Percentiles rank a stretch among this genome's conserved stretches.
Evolutionary conservation across 768 basidiomycete species (phyloP).

Genomic region (Lactarius trivialis): DNA sequence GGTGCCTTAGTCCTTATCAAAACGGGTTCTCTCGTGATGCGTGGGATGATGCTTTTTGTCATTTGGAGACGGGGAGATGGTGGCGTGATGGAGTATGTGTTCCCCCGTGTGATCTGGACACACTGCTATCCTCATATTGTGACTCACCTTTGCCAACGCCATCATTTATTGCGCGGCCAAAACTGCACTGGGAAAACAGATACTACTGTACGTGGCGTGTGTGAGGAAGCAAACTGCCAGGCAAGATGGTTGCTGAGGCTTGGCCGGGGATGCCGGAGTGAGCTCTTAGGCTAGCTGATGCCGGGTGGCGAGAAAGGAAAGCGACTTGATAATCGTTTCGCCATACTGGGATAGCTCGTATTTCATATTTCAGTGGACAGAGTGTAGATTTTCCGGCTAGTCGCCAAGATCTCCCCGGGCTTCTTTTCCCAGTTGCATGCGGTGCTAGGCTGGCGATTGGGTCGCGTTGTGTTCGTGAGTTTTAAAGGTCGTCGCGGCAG

Average conservation of each 20-base stretch:
- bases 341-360: no score
- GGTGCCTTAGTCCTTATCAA: not conserved
- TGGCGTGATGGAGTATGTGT: not conserved
- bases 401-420: no score
- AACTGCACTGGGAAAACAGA: not conserved
- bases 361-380: no score
- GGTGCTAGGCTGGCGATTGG: no score
- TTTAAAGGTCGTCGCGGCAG: no score
- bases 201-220: not conserved
- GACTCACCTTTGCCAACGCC: not conserved
- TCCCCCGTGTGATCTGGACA: not conserved
- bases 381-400: no score
- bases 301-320: not conserved
- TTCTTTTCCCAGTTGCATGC: no score
- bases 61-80: not conserved
- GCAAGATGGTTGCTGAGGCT: not conserved
- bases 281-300: not conserved
- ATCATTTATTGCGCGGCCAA: not conserved
- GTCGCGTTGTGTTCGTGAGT: no score
- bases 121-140: not conserved
- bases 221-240: not conserved
- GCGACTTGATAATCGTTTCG: no score
- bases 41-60: not conserved
- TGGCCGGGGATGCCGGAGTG: not conserved
- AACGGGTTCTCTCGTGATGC: not conserved